A percentile compares a stretch with the other conserved stretches of the same genome.
These are phyloP conservation scores for Debaryomycetaceae sp. DNA, from an alignment of 1,139 yeast species.

Conservation along the genomic window DNA sequence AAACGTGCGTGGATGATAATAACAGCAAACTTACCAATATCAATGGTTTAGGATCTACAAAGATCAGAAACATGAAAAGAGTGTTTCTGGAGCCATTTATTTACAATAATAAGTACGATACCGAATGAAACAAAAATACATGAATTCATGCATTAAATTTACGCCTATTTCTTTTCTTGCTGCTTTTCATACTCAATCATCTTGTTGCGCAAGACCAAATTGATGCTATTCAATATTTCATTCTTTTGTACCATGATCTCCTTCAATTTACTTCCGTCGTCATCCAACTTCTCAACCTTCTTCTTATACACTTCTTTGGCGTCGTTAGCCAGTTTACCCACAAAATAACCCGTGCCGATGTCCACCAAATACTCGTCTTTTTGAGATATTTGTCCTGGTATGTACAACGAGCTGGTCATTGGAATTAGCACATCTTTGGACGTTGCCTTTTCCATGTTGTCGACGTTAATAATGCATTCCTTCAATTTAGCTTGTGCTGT, in stretches of 20 bases:
- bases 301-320: conserved; percentile 70
- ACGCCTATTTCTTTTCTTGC: conserved; percentile 13
- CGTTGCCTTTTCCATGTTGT: conserved; percentile 47
- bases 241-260: conserved; percentile 68
- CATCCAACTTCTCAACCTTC: conserved; percentile 68
- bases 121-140: conserved; percentile 1
- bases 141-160: not conserved
- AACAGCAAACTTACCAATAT: conserved; percentile 31
- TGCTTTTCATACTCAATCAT: conserved; percentile 43
- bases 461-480: conserved; percentile 75
- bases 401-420: conserved; percentile 80
- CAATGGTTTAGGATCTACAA: conserved; percentile 56
- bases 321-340: conserved; percentile 69
- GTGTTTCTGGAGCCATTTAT: conserved; percentile 55
- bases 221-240: conserved; percentile 49
- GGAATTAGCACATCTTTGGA: conserved; percentile 71
- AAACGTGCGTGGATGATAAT: conserved; percentile 19
- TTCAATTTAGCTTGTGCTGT: conserved; percentile 80
- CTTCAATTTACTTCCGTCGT: conserved; percentile 72
- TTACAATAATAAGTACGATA: conserved; percentile 31
- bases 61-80: conserved; percentile 40
- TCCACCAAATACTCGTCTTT: conserved; percentile 79
- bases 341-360: conserved; percentile 94
- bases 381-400: conserved; percentile 73
- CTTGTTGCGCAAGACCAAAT: conserved; percentile 46